Evolutionary conservation across 768 basidiomycete species (phyloP), one percentile per base, ranked within the genome.

Genomic region (Naematelia aurantialba): DNA sequence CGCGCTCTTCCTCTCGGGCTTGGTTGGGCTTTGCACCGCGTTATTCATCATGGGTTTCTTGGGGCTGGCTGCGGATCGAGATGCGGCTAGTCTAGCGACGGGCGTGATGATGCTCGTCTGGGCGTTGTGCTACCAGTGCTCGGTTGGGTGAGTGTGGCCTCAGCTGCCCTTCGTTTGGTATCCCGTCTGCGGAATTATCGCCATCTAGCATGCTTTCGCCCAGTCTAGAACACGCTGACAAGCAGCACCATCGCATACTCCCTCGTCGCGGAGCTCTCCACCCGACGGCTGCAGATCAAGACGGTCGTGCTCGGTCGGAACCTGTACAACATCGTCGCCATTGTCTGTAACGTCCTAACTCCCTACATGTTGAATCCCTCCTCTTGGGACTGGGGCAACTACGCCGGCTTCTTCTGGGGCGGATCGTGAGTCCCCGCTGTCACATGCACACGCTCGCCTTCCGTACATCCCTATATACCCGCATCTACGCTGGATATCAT

Each of bases 21-120:
- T 73, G 1, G 65, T 61, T 46, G 71, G 73, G 13, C 63, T 74
- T 10, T 68, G 56, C 45, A 45, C 61, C 29, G 64, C 73, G 22
- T 58, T 76, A 4, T 58, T 72, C 39, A 49, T 67, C 45, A 69
- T 73, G 52, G 75, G 75, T 4, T 73, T 73, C 61, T 51, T 76
- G 31, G 68, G 74, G 1, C 68, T 71, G 11, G 58, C 52, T 10
- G 57, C 49, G 17, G 55, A 63, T 26, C 45, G 31, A 44, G 42
- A 60, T 14, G 31, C 55, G 5, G 59, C 39, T 11, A 50, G 53
- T n/a, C 26, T 60, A 63, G 77, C 64, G 1, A 62, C 71, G 11
- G 78, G 78, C 5, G 47, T 55, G n/a, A 52, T 76, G 2, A 62
- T 78, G 31, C 59, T 78, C 42, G 58, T 65, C 49, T 71, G 76